Base-by-base conservation (phyloP, 345 rosid genomes). In the Aegle marmelos region DNA sequence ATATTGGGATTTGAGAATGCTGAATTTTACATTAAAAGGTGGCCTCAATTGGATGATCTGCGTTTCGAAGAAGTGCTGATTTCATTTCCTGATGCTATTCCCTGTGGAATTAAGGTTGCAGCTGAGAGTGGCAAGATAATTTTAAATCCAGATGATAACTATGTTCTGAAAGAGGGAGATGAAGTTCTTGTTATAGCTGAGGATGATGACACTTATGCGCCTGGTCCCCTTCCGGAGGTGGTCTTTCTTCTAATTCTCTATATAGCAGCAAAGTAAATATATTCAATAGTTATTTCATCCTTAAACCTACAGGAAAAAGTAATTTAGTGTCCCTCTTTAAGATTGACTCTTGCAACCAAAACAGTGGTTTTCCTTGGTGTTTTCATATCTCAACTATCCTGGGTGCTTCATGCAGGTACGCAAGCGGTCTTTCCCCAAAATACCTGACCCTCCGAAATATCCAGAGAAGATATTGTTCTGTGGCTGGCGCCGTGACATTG, bases 401-500 rank as follows among this genome's bases (percentile, higher is more conserved):
- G 28, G 70, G 34, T 83, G 61, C 37, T 74, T 59, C 33, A 14
- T 83, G 80, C 89, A 94, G 97, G 88, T 91, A 27, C 83, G 65
- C 11, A 81, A 78, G 79, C 87, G 91, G 75, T 74, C 48, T 76
- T 90, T 85, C 80, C 95, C 93, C 7, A 91, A 87, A 78, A 80
- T 78, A 65, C 79, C 81, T 66, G 96, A 94, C 69, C 98, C 90
- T 81, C 97, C 97, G 70, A 92, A 94, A 80, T 91, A 88, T 87
- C 97, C 97, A 7, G 98, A 94, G 89, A 94, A 78, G 88, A 91
- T 94, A 78, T 82, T 94, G 25, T 92, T 94, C 76, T 92, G 97
- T 81, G 98, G 98, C 48, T 94, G 98, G 98, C 94, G 98, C 28
- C 94, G 98, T 62, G 97, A 92, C 89, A 91, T 94, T 79, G 90